Conservation (phyloP, 1,284 basidiomycete genomes). For the Cryptococcus sp. region DNA sequence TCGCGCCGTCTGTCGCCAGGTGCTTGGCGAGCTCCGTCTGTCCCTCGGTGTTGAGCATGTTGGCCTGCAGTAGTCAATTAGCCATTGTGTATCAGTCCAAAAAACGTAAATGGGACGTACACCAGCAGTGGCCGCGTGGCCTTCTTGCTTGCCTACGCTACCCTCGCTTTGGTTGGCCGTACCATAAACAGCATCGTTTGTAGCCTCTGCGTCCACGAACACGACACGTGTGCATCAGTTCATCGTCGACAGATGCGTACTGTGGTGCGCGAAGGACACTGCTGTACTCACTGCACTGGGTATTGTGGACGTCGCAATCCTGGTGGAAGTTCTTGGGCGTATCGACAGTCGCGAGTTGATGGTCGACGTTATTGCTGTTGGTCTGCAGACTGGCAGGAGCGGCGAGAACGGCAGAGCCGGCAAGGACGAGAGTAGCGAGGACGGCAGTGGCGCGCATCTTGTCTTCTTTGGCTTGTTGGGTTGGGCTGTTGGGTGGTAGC, state of each 20-base stretch:
- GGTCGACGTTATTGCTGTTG: constrained; percentile 12
- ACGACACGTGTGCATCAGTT: neutral
- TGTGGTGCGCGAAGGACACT: neutral
- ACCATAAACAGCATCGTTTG: constrained; percentile 16
- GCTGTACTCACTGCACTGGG: constrained; percentile 16
- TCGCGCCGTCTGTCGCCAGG: constrained; percentile 6
- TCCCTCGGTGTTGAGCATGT: constrained; percentile 12
- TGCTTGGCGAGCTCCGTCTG: constrained; percentile 12
- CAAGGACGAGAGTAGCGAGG: constrained; percentile 10
- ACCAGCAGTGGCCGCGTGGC: constrained; percentile 10
- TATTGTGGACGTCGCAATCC: constrained; percentile 17
- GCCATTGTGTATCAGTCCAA: neutral
- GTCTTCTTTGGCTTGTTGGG: neutral
- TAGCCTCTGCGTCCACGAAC: constrained; percentile 4
- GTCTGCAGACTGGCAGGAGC: constrained; percentile 3
- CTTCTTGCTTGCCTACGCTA: constrained; percentile 10
- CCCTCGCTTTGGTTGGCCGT: constrained; percentile 12
- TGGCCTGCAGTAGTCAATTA: neutral
- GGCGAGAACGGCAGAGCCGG: constrained; percentile 4
- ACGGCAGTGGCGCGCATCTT: constrained; percentile 13
- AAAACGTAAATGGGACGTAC: constrained; percentile 4
- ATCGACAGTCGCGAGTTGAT: constrained; percentile 10
- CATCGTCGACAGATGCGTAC: neutral
- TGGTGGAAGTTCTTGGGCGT: constrained; percentile 19
- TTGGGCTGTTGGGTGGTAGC: neutral